Evolutionary conservation across 225 moss, liverwort and hornwort genomes (phyloP), one percentile per base, ranked within the genome.

Genomic region (Takakia lepidozioides): DNA sequence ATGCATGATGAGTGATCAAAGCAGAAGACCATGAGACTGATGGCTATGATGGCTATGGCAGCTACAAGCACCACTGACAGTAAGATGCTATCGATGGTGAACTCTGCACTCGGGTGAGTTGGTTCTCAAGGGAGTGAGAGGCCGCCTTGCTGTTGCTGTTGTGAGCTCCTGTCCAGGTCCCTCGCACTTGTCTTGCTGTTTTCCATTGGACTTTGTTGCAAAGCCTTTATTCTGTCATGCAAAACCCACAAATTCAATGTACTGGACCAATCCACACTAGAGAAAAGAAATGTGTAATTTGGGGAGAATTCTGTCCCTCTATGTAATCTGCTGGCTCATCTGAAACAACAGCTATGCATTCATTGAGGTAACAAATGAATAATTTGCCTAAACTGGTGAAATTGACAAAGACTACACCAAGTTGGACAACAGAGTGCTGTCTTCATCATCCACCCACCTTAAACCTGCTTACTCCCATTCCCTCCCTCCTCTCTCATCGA

Each of bases 351-450:
- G 45, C 8, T 9, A 54, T 25, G n/a, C 52, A 65, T 75, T 75
- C 63, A 71, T 63, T 49, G 45, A 64, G 52, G 27, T 16, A 48
- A 63, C 71, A 61, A 71, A 76, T n/a, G n/a, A n/a, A n/a, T n/a
- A n/a, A n/a, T n/a, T n/a, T 37, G 36, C n/a, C 43, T 23, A 41
- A 19, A 15, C 34, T 29, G 22, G 48, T 51, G 1, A 22, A 49
- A 46, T 15, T 28, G 42, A 13, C 48, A 51, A 1, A 32, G 8
- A 51, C 25, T 69, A 24, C 10, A 14, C 29, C 4, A 21, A 48
- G 25, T 40, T 17, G 19, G 19, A 40, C 32, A 32, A 32, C 32
- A 0, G 32, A 32, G 32, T 6, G 7, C 32, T 32, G 32, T 32
- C 11, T 7, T 6, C 32, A 32, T 32, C 32, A 0, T 32, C 32